phyloP scores from a whole-genome alignment of 768 basidiomycete genomes.

The Trametes sanguinea region DNA sequence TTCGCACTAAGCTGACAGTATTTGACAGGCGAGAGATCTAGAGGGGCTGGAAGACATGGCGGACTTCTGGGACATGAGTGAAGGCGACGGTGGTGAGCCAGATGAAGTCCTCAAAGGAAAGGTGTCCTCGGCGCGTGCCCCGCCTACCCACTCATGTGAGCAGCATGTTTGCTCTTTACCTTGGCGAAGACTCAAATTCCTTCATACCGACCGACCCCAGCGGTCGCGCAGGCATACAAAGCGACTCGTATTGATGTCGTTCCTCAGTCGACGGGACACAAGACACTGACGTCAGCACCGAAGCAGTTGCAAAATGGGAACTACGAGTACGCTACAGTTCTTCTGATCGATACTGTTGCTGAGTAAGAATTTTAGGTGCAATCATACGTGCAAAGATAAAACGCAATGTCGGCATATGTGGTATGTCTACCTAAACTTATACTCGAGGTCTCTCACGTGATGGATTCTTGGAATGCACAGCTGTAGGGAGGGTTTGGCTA shows the following conservation, averaged over 20 bases:
- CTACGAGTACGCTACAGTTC: conserved; percentile 48
- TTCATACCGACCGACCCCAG: not conserved
- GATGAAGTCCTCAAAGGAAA: conserved; percentile 31
- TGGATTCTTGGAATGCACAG: conserved; percentile 39
- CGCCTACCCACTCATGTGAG: not conserved
- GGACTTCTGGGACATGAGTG: conserved; percentile 62
- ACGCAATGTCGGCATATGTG: conserved; percentile 73
- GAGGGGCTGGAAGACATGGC: conserved; percentile 67
- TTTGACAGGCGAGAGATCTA: conserved; percentile 60
- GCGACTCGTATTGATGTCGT: not conserved
- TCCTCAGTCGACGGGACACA: not conserved
- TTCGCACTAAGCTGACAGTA: too few species aligned
- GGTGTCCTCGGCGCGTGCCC: not conserved
- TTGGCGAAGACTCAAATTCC: too few species aligned
- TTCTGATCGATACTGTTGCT: not conserved
- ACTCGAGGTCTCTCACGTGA: not conserved
- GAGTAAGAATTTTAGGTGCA: conserved; percentile 52
- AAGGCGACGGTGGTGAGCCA: conserved; percentile 13
- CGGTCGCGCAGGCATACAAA: not conserved
- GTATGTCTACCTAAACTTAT: conserved; percentile 37
- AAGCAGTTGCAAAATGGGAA: conserved; percentile 62
- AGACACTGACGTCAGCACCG: conserved; percentile 14
- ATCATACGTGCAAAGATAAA: conserved; percentile 82
- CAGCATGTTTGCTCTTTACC: too few species aligned
- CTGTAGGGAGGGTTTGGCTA: conserved; percentile 68